Evolutionary conservation across 345 rosid species (phyloP), one percentile per base, ranked within the genome.

Genomic region (Brassica incana): DNA sequence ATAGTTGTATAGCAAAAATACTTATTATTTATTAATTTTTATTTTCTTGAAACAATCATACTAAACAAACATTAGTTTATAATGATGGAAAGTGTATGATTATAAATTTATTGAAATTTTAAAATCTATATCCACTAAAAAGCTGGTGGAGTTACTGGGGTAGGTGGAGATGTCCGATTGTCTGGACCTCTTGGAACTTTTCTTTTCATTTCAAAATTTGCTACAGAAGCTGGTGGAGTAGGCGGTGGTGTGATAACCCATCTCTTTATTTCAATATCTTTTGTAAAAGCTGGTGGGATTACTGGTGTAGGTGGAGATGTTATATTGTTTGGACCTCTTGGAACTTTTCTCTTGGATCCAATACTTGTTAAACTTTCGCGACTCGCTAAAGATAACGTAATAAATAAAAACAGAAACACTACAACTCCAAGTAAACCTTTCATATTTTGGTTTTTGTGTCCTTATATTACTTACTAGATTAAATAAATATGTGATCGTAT

Each of bases 311-410:
- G 27, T 58, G 23, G 75, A 38, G 69, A 61, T 15, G 67, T 65
- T 0, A 0, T 11, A 4, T 48, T 48, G 20, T 2, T 12, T 3
- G 48, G 64, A 73, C 43, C 43, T 2, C 0, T 25, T 25, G 68
- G 36, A 61, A 61, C 27, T 0, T 2, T 0, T 69, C 73, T 58
- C 3, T 54, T 67, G 0, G 0, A 0, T 59, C 3, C 73, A 27
- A 67, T 7, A n/a, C 7, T 6, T 2, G 10, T 1, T 38, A 60
- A 18, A 4, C 0, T 65, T 32, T 67, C 69, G 0, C 78, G 78
- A 60, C 0, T 14, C n/a, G 82, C 82, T 38, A 73, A 33, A 20
- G 70, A 48, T 12, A 67, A 11, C 7, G 74, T 60, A 25, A 68
- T 2, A 15, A 68, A 67, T 50, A 68, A 10, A 5, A 73, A 67